Evolutionary conservation across 805 yeast genomes (phyloP).

Genomic region (Nakazawaea ernobii): DNA sequence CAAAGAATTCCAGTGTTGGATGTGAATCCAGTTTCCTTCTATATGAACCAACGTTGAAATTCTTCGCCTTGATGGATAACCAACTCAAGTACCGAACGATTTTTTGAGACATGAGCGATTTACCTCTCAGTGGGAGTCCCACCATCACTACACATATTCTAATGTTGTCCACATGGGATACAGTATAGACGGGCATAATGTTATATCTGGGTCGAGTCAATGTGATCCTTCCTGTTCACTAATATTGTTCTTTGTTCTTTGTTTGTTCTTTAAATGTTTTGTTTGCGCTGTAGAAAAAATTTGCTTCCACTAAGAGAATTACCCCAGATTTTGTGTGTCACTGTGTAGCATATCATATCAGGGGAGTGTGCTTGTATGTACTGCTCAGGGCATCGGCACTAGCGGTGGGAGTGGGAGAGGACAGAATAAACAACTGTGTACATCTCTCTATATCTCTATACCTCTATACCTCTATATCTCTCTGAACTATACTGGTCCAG

Average conservation of each 20-base stretch:
- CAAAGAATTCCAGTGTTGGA: conserved; percentile 76
- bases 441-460: too few species aligned
- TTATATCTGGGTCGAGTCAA: too few species aligned
- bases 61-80: conserved; percentile 81
- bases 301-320: background rate
- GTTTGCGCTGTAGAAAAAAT: background rate
- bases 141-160: conserved; percentile 86
- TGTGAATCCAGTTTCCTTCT: conserved; percentile 60
- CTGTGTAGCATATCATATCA: too few species aligned
- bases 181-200: conserved; percentile 57
- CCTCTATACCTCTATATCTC: too few species aligned
- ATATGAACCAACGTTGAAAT: conserved; percentile 86
- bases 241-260: conserved; percentile 18
- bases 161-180: conserved; percentile 60
- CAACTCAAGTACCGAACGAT: conserved; percentile 88
- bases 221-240: too few species aligned
- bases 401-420: too few species aligned
- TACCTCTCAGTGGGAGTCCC: conserved; percentile 88
- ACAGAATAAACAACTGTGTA: too few species aligned
- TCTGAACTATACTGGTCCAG: too few species aligned
- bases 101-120: conserved; percentile 90
- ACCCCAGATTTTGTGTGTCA: conserved; percentile 1
- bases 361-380: too few species aligned
- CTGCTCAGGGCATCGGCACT: too few species aligned
- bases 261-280: background rate